phyloP scores from a whole-genome alignment of 1,284 basidiomycete genomes.

The Coniferiporia sulphurascens region DNA sequence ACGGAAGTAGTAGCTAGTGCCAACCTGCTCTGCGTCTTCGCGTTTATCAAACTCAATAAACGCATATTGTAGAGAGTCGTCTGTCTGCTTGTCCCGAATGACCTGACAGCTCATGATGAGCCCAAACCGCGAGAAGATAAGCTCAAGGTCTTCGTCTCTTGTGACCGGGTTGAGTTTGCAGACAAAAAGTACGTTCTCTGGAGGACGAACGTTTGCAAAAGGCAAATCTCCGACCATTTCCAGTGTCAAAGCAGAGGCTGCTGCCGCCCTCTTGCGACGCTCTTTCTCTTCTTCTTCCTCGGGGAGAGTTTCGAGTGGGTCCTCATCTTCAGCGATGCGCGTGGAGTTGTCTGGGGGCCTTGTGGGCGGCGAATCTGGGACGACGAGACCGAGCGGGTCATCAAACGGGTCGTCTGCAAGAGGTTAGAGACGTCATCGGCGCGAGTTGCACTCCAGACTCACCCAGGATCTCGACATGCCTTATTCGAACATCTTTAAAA shows the following conservation, averaged over 20 bases:
- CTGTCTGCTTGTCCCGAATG: conserved; percentile 92
- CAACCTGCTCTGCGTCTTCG: conserved; percentile 88
- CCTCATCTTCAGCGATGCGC: conserved; percentile 90
- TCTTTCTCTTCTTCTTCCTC: conserved; percentile 80
- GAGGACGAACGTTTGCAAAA: conserved; percentile 95
- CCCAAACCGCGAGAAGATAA: conserved; percentile 96
- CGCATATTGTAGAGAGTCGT: conserved; percentile 95
- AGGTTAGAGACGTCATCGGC: not conserved
- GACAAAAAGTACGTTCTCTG: conserved; percentile 98
- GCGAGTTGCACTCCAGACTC: conserved; percentile 25
- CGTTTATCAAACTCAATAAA: conserved; percentile 97
- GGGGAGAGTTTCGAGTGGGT: conserved; percentile 68
- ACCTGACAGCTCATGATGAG: conserved; percentile 96
- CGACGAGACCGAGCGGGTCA: conserved; percentile 72
- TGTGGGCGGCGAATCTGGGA: conserved; percentile 75
- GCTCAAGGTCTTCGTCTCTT: conserved; percentile 91
- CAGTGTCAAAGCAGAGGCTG: conserved; percentile 90
- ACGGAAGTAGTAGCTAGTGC: conserved; percentile 19
- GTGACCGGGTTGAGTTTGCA: conserved; percentile 98
- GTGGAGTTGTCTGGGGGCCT: conserved; percentile 78
- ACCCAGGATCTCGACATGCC: conserved; percentile 92
- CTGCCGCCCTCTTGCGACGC: conserved; percentile 80
- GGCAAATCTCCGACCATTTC: conserved; percentile 99
- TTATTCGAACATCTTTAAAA: conserved; percentile 88
- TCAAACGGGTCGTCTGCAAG: conserved; percentile 87